Evolutionary conservation across 2,329 filamentous ascomycete species (phyloP).

Genomic region (Ophiostoma sp.): DNA sequence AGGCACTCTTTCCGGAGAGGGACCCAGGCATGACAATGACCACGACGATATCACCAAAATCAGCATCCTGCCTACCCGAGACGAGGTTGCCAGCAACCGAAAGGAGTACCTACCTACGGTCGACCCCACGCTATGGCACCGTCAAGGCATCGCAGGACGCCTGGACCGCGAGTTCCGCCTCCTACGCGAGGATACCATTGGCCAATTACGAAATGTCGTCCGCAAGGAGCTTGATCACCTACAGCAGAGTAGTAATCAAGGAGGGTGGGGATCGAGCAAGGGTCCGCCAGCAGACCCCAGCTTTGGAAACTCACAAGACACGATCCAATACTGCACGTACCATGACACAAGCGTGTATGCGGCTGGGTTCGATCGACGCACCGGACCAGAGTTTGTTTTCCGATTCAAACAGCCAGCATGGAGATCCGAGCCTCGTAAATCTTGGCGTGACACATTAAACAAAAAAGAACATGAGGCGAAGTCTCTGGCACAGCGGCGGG

Average conservation of each 20-base stretch:
- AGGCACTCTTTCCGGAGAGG: slow-evolving; percentile 18
- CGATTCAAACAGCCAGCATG: slow-evolving; percentile 42
- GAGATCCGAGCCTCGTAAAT: background rate
- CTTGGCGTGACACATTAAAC: too few relatives aligned
- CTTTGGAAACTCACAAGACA: slow-evolving; percentile 27
- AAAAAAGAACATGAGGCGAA: background rate
- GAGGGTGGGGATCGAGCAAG: too few relatives aligned
- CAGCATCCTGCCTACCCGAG: slow-evolving; percentile 41
- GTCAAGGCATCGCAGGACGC: slow-evolving; percentile 42
- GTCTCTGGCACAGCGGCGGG: slow-evolving; percentile 34
- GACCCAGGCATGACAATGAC: slow-evolving; percentile 44
- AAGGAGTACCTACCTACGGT: slow-evolving; percentile 40
- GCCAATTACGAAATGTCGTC: slow-evolving; percentile 48
- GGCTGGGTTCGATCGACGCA: slow-evolving; percentile 35
- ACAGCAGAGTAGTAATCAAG: slow-evolving; percentile 23
- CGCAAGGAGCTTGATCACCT: slow-evolving; percentile 38
- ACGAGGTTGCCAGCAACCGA: slow-evolving; percentile 37
- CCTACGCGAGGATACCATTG: slow-evolving; percentile 51
- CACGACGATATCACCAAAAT: slow-evolving; percentile 40
- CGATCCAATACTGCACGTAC: slow-evolving; percentile 38
- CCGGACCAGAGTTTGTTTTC: slow-evolving; percentile 43
- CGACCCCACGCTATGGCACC: slow-evolving; percentile 39
- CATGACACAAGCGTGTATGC: slow-evolving; percentile 33
- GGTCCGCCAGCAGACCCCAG: background rate
- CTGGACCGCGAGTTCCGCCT: slow-evolving; percentile 53